Conservation (phyloP, 2,329 filamentous ascomycete genomes). For the Didymella pomorum region DNA sequence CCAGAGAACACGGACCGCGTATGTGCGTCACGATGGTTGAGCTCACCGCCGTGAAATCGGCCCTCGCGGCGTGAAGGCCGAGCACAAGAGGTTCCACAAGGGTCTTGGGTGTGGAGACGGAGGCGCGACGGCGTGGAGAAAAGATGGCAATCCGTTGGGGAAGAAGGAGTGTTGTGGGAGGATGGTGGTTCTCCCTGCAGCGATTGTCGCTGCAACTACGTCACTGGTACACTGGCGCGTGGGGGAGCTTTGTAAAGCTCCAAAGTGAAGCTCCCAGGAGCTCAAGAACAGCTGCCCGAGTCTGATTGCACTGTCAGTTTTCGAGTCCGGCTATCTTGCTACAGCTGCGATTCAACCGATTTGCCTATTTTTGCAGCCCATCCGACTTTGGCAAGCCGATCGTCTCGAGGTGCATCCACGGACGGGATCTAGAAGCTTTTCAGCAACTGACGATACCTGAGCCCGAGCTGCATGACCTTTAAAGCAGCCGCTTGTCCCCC, state of each 20-base stretch:
- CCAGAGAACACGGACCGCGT: background rate
- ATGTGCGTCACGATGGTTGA: conserved; percentile 6
- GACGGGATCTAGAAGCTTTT: conserved; percentile 18
- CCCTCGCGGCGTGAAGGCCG: conserved; percentile 7
- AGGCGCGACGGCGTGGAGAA: conserved; percentile 28
- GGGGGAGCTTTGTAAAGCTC: conserved; percentile 32
- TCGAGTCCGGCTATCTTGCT: background rate
- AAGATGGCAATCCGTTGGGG: conserved; percentile 31
- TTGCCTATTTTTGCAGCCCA: conserved; percentile 8
- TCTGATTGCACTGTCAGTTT: conserved; percentile 20
- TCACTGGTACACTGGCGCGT: conserved; percentile 37
- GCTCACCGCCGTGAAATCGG: conserved; percentile 9
- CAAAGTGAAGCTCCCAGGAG: conserved; percentile 11
- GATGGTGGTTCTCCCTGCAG: conserved; percentile 31
- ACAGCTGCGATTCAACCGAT: background rate
- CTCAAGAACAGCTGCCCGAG: conserved; percentile 19
- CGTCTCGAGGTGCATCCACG: conserved; percentile 15
- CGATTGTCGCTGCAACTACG: conserved; percentile 29
- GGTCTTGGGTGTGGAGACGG: conserved; percentile 30
- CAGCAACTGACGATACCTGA: conserved; percentile 24
- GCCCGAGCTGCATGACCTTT: conserved; percentile 17
- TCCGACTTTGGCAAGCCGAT: conserved; percentile 23
- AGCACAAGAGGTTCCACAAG: conserved; percentile 23
- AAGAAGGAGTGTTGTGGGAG: conserved; percentile 19
- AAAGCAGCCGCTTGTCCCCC: conserved; percentile 13